Conservation (phyloP, 1,284 basidiomycete species). For the Phylloporus sp. region DNA sequence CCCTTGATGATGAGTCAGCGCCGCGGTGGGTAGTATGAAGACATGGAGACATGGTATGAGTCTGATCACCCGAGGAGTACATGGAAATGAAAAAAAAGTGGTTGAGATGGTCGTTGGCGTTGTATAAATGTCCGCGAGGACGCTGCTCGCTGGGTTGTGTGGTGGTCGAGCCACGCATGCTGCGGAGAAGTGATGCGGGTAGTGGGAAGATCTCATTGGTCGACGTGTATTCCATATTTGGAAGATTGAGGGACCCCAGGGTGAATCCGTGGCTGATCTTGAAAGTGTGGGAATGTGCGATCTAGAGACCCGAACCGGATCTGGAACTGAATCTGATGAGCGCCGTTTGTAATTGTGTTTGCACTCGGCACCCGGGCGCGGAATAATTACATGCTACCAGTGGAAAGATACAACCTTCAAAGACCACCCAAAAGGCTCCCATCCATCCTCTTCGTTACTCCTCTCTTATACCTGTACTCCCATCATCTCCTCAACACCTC, state of each 20-base stretch:
- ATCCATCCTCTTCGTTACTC: slow-evolving; percentile 27
- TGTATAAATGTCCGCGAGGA: slow-evolving; percentile 1
- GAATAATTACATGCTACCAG: slow-evolving; percentile 41
- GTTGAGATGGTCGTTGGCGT: background rate
- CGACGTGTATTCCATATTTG: too few relatives aligned
- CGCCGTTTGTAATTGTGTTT: slow-evolving; percentile 39
- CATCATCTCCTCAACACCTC: slow-evolving; percentile 24
- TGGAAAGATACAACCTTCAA: slow-evolving; percentile 41
- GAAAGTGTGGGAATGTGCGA: slow-evolving; percentile 19
- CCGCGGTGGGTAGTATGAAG: background rate
- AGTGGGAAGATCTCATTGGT: background rate
- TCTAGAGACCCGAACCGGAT: slow-evolving; percentile 35
- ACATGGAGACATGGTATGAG: background rate
- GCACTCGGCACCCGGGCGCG: slow-evolving; percentile 42
- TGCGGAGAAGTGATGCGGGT: slow-evolving; percentile 30
- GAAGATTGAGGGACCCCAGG: background rate
- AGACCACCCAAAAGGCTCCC: slow-evolving; percentile 39
- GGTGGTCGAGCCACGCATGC: slow-evolving; percentile 9
- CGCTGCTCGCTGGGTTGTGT: slow-evolving; percentile 22
- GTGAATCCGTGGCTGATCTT: slow-evolving; percentile 35
- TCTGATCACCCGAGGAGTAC: slow-evolving; percentile 23
- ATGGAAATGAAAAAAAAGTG: slow-evolving; percentile 22
- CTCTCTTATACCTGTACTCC: slow-evolving; percentile 23
- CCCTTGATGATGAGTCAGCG: slow-evolving; percentile 18
- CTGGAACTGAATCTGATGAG: slow-evolving; percentile 37